A percentile compares a stretch with the other conserved stretches of the same genome.
Conservation (phyloP, 2,329 filamentous ascomycete genomes). For the Drechslerella coelobrocha region DNA sequence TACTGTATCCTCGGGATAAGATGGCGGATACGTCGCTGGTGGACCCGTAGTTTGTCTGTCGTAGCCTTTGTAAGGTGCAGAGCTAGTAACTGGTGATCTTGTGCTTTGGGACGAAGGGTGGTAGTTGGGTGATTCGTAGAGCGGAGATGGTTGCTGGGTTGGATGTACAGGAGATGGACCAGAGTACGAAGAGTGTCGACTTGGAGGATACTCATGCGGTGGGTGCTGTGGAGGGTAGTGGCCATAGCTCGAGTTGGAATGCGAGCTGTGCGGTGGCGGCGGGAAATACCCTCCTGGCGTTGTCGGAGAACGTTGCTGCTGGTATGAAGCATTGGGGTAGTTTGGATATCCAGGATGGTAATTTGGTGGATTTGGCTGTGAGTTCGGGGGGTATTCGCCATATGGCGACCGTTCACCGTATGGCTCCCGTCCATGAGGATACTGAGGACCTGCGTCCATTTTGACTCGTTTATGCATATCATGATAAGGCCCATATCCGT, state of each 20-base stretch:
- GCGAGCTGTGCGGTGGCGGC: conserved; percentile 27
- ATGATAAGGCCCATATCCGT: conserved; percentile 43
- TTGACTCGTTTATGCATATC: conserved; percentile 46
- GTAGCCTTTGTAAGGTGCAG: conserved; percentile 40
- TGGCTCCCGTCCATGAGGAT: conserved; percentile 37
- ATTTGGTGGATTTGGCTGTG: conserved; percentile 23
- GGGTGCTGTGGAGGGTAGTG: conserved; percentile 38
- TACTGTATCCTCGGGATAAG: conserved; percentile 29
- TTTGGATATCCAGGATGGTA: conserved; percentile 48
- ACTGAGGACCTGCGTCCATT: conserved; percentile 36
- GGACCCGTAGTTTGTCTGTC: conserved; percentile 32
- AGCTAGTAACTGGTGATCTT: conserved; percentile 32
- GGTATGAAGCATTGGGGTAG: conserved; percentile 21
- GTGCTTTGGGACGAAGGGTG: conserved; percentile 28
- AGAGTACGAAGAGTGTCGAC: conserved; percentile 42
- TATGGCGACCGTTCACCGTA: conserved; percentile 48
- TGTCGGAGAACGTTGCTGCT: conserved; percentile 43
- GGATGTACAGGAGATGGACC: conserved; percentile 38
- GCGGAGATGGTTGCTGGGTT: conserved; percentile 38
- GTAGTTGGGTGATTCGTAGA: conserved; percentile 41
- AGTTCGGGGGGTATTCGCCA: conserved; percentile 46
- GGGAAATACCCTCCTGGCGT: conserved; percentile 47
- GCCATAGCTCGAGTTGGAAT: conserved; percentile 24
- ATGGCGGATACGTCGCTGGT: conserved; percentile 34
- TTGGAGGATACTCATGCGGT: conserved; percentile 32